Evolutionary conservation across 805 yeast genomes (phyloP), one percentile per base, ranked within the genome.

Genomic region (Candida suzukii): DNA sequence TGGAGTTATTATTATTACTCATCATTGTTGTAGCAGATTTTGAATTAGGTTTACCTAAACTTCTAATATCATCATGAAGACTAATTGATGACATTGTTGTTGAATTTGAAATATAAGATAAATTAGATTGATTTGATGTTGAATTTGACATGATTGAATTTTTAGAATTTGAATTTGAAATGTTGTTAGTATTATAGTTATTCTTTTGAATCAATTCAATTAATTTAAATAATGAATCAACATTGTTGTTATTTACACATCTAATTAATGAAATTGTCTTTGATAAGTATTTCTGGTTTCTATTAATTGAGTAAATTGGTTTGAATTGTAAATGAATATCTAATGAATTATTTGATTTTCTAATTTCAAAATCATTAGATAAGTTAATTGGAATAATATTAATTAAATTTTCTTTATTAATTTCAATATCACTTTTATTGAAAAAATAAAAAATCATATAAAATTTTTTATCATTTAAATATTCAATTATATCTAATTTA

Each of bases 91-190:
- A 38, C 31, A 50, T 25, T 19, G 48, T 43, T 19, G 54, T 43
- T 8, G 29, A 24, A 11, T 31, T 31, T 11, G 53, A 37, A 13
- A 38, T 35, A 27, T 40, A 39, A 20, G 53, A 51, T 32, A 58
- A 37, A 12, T 49, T 49, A 1, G 61, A 57, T 21, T 45, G 42
- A 38, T 47, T 51, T 4, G 58, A 53, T 8, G 47, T 38, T n/a
- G 60, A 55, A 41, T 51, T 48, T 12, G 60, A 50, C 3, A 54
- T 41, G 1, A 38, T 34, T 2, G 25, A 26, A 4, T 22, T 22
- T 9, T 27, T 28, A 6, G 35, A 18, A 18, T 31, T 19, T 18
- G 32, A 29, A 16, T n/a, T 29, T n/a, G 32, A n/a, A 14, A 29
- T 14, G 4, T n/a, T 16, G 18, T 12, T n/a, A n/a, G 18, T n/a